Conservation (phyloP, 1,284 basidiomycete species). For the Trametes polyzona region DNA sequence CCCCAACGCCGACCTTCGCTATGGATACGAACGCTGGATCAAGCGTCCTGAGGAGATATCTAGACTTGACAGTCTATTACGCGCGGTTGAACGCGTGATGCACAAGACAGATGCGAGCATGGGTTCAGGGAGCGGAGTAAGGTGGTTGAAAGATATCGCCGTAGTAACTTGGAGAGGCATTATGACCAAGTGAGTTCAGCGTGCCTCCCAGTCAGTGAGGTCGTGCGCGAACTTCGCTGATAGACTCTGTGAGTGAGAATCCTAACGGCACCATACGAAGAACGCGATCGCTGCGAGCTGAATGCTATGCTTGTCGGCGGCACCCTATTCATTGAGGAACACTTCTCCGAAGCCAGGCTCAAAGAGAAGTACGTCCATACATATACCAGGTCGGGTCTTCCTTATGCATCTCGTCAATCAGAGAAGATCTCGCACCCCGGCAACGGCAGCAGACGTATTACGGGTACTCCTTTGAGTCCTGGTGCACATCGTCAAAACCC, state of each 20-base stretch:
- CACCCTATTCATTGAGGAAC: constrained; percentile 86
- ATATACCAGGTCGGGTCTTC: too few species aligned
- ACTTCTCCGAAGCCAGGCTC: constrained; percentile 58
- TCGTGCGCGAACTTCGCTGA: constrained; percentile 16
- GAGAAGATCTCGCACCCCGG: constrained; percentile 62
- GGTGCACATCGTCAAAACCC: constrained; percentile 62
- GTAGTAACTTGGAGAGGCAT: constrained; percentile 90
- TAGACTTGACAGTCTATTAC: constrained; percentile 67
- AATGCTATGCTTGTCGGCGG: constrained; percentile 83
- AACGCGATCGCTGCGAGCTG: constrained; percentile 81
- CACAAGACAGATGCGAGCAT: constrained; percentile 39
- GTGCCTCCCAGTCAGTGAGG: constrained; percentile 10
- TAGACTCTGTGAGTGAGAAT: constrained; percentile 55
- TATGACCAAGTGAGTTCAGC: constrained; percentile 79
- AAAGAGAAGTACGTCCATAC: constrained; percentile 63
- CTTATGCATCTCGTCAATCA: constrained; percentile 33
- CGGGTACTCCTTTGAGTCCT: constrained; percentile 89
- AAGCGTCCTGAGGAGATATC: constrained; percentile 66
- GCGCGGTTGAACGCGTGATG: constrained; percentile 50
- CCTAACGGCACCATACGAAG: constrained; percentile 81
- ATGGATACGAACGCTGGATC: constrained; percentile 73
- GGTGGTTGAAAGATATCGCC: constrained; percentile 47
- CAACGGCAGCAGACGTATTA: constrained; percentile 70
- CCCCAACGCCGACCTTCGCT: constrained; percentile 57
- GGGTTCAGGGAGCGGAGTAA: constrained; percentile 30